Base-by-base conservation (phyloP, 2,329 filamentous ascomycete genomes). In the Parascedosporium putredinis region DNA sequence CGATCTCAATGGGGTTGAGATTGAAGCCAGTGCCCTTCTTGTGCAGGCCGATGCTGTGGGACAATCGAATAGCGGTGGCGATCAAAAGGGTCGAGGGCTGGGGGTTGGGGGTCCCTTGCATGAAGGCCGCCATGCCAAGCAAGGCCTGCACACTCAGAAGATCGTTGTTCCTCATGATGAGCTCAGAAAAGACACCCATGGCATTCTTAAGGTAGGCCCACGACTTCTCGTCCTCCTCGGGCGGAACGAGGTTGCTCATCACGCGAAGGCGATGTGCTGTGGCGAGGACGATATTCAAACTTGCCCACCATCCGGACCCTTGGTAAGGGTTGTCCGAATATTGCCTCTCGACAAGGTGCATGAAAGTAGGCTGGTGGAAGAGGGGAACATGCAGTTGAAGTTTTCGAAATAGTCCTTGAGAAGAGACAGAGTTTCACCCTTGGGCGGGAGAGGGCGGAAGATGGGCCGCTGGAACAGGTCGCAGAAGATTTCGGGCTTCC, bases 371-470 rank as follows among this genome's bases (percentile, higher is more conserved):
- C 64, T 96, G 90, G 65, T 98, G 93, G 61, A 95, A 98, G 3
- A 98, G 74, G 5, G 93, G 62, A 97, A 95, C 79, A 97, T 91
- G 79, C 88, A 93, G 71, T 98, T 98, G 75, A 98, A 97, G 67
- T 96, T 96, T 60, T 95, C 88, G 57, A 98, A 98, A 61, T 85
- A 98, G 65, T 98, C 93, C 65, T 86, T 88, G 53, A 96, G 79
- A 33, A 97, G 71, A 1, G 88, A 94, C 53, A 94, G 66, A 1
- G 89, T 88, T 67, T 96, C 90, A n/a, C 82, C 75, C 65, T 94
- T 94, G 1, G 86, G 74, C 2, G 93, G 93, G 27, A 97, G 67
- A 14, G 82, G 84, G 53, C 85, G 84, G 72, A 91, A 96, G 24
- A 95, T 77, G 14, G 84, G 83, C 33, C 90, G 82, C 49, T 83